A percentile compares a stretch with the other conserved stretches of the same genome.
Evolutionary conservation across 257 asterid genomes (phyloP).

Genomic region (Solanum ossicruentum): DNA sequence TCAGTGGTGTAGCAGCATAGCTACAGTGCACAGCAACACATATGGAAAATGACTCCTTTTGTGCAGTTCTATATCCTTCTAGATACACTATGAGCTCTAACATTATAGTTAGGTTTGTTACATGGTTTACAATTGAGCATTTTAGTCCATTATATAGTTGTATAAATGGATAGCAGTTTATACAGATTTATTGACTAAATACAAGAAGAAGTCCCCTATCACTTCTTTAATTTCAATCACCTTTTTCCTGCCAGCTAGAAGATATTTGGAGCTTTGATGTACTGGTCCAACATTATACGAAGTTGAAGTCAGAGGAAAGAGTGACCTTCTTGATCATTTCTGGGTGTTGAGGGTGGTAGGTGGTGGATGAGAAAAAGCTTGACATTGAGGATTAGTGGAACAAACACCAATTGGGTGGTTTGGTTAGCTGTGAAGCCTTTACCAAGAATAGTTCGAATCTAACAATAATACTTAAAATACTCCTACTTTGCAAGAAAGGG

Average conservation of each 20-base stretch:
- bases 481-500: background rate
- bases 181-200: too few species aligned
- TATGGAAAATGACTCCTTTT: too few species aligned
- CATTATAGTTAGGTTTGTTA: too few species aligned
- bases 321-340: background rate
- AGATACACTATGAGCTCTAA: too few species aligned
- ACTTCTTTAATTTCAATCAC: too few species aligned
- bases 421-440: background rate
- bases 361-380: background rate
- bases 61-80: too few species aligned
- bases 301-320: background rate
- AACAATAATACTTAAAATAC: background rate
- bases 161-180: too few species aligned
- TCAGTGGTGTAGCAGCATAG: too few species aligned
- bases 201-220: too few species aligned
- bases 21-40: too few species aligned
- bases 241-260: background rate
- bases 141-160: too few species aligned
- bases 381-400: background rate
- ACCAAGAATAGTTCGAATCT: background rate
- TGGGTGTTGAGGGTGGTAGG: background rate
- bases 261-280: background rate
- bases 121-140: too few species aligned
- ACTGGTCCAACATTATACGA: background rate
- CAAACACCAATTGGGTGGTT: background rate